Percentiles rank a stretch among this genome's conserved stretches.
These are phyloP conservation scores for Phenoliferia sp. DNA, from an alignment of 1,284 basidiomycete species.

Conservation along the genomic window DNA sequence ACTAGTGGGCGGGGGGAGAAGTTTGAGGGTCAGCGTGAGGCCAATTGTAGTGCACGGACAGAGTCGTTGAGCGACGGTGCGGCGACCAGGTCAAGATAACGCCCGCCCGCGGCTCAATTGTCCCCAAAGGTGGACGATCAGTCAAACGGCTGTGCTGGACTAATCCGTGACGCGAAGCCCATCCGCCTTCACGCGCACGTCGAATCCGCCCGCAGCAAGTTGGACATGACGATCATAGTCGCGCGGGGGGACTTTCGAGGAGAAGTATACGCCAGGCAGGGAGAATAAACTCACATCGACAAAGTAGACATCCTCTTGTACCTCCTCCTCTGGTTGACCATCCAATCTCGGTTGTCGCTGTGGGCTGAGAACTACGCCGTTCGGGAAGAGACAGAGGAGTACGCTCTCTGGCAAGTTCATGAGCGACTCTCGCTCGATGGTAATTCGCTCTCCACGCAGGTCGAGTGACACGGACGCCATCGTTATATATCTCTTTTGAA, in stretches of 20 bases:
- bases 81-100: no score
- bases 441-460: constrained; percentile 83
- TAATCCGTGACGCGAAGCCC: no score
- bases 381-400: constrained; percentile 92
- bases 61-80: no score
- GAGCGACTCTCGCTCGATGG: constrained; percentile 93
- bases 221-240: no score
- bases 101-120: no score
- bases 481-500: not conserved
- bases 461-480: constrained; percentile 64
- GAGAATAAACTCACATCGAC: constrained; percentile 71
- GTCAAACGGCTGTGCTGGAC: no score
- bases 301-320: constrained; percentile 76
- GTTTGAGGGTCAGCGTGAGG: not conserved
- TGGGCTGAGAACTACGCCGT: constrained; percentile 87
- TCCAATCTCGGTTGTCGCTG: constrained; percentile 57
- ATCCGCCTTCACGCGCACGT: no score
- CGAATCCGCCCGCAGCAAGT: no score
- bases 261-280: no score
- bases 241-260: no score
- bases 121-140: no score
- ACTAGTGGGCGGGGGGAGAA: constrained; percentile 52
- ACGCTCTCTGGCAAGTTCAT: constrained; percentile 98
- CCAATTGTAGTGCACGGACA: not conserved
- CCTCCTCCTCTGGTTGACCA: constrained; percentile 69